phyloP scores from a whole-genome alignment of 495 filamentous ascomycete genomes.

The Neurospora sp. region DNA sequence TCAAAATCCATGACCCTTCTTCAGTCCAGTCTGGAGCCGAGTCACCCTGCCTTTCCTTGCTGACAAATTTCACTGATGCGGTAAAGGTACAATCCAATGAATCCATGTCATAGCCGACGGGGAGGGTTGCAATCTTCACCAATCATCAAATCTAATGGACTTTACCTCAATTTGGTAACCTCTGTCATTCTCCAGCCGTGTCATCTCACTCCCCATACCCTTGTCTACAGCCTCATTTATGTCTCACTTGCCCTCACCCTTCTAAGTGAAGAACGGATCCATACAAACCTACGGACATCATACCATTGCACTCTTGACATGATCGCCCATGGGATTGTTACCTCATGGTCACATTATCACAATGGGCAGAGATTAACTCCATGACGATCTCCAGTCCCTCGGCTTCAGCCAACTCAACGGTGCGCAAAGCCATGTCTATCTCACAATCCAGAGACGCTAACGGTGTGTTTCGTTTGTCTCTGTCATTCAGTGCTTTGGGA shows the following conservation, averaged over 20 bases:
- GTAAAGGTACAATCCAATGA: background rate
- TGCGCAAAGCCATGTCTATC: background rate
- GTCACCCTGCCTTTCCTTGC: background rate
- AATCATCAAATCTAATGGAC: background rate
- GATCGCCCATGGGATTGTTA: background rate
- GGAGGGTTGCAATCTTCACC: background rate
- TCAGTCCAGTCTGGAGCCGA: background rate
- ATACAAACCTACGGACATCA: background rate
- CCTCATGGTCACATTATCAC: background rate
- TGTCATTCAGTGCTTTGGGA: background rate
- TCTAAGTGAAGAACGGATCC: background rate
- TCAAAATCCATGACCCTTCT: background rate
- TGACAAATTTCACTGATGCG: background rate
- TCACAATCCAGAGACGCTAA: background rate
- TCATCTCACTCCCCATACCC: background rate
- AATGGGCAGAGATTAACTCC: background rate
- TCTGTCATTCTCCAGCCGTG: background rate
- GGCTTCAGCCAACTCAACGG: background rate
- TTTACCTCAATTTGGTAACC: background rate
- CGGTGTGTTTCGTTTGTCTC: background rate
- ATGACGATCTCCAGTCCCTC: background rate
- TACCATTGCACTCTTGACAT: background rate
- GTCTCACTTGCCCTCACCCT: background rate
- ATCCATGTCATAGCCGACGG: background rate
- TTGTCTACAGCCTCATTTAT: background rate